A percentile compares a stretch with the other conserved stretches of the same genome.
Evolutionary conservation across 371 early-diverging fungal genomes (phyloP).

Genomic region (Caulochytrium protostelioides): DNA sequence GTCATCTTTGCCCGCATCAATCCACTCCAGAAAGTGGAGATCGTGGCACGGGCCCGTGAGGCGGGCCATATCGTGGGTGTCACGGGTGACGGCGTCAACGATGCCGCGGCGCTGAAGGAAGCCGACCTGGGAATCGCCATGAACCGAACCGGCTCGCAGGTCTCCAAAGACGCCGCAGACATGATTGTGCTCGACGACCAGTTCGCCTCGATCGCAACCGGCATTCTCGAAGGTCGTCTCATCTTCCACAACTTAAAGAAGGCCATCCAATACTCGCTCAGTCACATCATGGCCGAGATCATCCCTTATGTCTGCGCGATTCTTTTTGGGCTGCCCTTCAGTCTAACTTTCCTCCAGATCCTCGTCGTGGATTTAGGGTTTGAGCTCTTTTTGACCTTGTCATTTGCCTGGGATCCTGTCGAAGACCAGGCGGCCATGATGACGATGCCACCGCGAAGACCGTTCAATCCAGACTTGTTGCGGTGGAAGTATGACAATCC

Average conservation of each 20-base stretch:
- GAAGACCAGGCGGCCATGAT: conserved; percentile 20
- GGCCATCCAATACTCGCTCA: conserved; percentile 26
- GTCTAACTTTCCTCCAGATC: conserved; percentile 26
- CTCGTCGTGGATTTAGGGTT: conserved; percentile 30
- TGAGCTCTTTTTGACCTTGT: conserved; percentile 28
- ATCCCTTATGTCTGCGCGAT: conserved; percentile 21
- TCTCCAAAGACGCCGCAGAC: conserved; percentile 27
- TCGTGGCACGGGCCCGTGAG: conserved; percentile 23
- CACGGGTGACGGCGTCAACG: conserved; percentile 41
- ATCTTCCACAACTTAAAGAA: conserved; percentile 33
- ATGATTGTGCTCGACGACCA: conserved; percentile 35
- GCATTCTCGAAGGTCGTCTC: conserved; percentile 27
- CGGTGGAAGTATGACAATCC: conserved; percentile 5
- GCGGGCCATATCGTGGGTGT: conserved; percentile 32
- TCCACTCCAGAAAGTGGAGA: conserved; percentile 26
- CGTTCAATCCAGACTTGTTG: conserved; percentile 20
- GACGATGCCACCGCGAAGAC: conserved; percentile 20
- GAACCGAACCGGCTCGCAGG: conserved; percentile 31
- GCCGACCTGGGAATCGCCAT: conserved; percentile 39
- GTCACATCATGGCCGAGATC: conserved; percentile 29
- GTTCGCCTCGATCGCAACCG: conserved; percentile 23
- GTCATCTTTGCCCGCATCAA: conserved; percentile 28
- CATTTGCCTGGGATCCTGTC: conserved; percentile 32
- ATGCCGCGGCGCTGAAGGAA: conserved; percentile 30
- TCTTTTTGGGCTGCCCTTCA: conserved; percentile 26